These are phyloP conservation scores for Geranium incanum DNA, from an alignment of 441 rosid genomes.

Conservation along the genomic window DNA sequence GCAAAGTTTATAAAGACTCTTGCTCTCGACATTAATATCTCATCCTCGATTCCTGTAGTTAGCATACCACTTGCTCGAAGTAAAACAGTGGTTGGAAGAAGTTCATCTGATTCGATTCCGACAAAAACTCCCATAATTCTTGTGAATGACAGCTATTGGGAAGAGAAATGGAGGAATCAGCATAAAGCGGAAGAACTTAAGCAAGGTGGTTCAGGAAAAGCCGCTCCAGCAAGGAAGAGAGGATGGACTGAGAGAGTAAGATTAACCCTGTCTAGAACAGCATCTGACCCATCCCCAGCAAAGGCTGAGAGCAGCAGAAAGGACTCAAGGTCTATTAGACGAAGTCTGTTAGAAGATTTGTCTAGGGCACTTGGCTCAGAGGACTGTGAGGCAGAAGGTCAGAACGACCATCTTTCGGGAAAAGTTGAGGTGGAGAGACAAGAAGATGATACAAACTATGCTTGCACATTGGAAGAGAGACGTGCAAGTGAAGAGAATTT, in stretches of 20 bases:
- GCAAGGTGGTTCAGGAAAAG: constrained; percentile 36
- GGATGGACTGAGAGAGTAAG: constrained; percentile 60
- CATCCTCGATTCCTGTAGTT: constrained; percentile 24
- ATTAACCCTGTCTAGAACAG: constrained; percentile 50
- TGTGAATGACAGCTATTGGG: constrained; percentile 87
- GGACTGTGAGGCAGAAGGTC: constrained; percentile 23
- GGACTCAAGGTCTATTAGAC: constrained; percentile 37
- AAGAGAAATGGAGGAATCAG: constrained; percentile 77
- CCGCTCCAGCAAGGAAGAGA: constrained; percentile 38
- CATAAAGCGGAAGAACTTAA: constrained; percentile 54
- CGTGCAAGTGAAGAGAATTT: constrained; percentile 47
- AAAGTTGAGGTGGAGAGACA: constrained; percentile 27
- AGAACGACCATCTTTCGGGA: constrained; percentile 21
- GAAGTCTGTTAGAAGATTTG: constrained; percentile 62
- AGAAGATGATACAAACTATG: constrained; percentile 10
- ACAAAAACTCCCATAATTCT: constrained; percentile 49
- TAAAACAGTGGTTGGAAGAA: constrained; percentile 38
- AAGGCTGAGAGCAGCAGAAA: constrained; percentile 27
- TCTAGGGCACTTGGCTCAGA: constrained; percentile 47
- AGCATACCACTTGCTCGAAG: constrained; percentile 27
- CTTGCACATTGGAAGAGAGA: constrained; percentile 25
- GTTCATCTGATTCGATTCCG: constrained; percentile 46
- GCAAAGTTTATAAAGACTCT: constrained; percentile 63
- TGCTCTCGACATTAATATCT: constrained; percentile 43
- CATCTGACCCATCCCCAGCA: constrained; percentile 54